Conservation (phyloP, 106 monocot species). For the Alisma plantagoaquatica region DNA sequence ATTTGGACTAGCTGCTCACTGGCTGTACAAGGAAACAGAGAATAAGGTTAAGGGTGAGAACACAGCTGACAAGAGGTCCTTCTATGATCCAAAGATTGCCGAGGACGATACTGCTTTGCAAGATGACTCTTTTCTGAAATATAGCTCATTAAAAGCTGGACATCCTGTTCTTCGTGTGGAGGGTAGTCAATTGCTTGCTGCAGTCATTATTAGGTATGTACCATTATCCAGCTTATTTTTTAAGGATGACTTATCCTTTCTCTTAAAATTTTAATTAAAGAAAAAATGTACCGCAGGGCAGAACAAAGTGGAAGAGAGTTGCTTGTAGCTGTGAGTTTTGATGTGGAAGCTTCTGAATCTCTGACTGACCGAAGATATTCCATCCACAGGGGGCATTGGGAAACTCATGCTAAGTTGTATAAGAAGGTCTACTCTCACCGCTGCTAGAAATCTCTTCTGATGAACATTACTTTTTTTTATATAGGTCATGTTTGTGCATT, state of each 20-base stretch:
- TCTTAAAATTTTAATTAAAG: not conserved
- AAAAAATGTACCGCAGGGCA: constrained; percentile 29
- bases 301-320: constrained; percentile 82
- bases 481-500: no score
- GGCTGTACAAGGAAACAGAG: constrained; percentile 81
- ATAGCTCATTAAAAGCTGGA: constrained; percentile 65
- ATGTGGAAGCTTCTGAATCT: constrained; percentile 74
- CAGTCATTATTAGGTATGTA: constrained; percentile 67
- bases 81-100: constrained; percentile 27
- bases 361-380: constrained; percentile 72
- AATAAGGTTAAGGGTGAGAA: constrained; percentile 26
- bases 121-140: constrained; percentile 40
- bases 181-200: constrained; percentile 79
- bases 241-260: not conserved
- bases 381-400: constrained; percentile 64
- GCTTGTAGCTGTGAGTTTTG: constrained; percentile 89
- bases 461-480: no score
- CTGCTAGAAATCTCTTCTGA: no score
- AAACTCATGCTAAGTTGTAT: constrained; percentile 73
- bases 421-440: constrained; percentile 46
- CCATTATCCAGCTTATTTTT: not conserved
- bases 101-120: constrained; percentile 35
- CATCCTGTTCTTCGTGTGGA: constrained; percentile 90
- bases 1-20: constrained; percentile 88
- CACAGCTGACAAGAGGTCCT: constrained; percentile 20